phyloP scores from a whole-genome alignment of 768 basidiomycete species.

The Russula sp. region DNA sequence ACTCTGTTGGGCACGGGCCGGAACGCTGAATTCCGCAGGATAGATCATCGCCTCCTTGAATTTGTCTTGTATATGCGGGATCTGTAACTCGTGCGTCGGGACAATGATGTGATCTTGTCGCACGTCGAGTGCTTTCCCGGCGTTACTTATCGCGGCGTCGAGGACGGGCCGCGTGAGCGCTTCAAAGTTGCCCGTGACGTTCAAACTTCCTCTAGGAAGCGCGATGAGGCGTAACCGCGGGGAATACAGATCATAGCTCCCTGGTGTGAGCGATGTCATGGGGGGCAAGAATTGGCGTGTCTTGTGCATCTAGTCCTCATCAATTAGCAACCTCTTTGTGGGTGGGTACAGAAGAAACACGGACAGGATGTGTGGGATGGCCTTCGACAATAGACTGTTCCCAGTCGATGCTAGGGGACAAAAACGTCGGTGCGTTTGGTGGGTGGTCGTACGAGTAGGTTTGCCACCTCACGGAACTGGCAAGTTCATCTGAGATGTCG shows the following conservation, averaged over 20 bases:
- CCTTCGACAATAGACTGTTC: slow-evolving; percentile 61
- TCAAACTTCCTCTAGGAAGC: slow-evolving; percentile 43
- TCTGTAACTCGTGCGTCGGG: slow-evolving; percentile 56
- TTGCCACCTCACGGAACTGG: slow-evolving; percentile 54
- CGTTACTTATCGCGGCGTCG: slow-evolving; percentile 40
- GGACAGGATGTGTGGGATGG: slow-evolving; percentile 57
- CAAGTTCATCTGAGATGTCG: slow-evolving; percentile 49
- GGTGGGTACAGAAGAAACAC: slow-evolving; percentile 15
- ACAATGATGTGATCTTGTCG: slow-evolving; percentile 43
- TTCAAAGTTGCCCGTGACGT: slow-evolving; percentile 54
- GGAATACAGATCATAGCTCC: slow-evolving; percentile 49
- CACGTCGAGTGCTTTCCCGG: slow-evolving; percentile 39
- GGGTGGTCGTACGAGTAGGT: slow-evolving; percentile 51
- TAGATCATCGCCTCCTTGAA: slow-evolving; percentile 48
- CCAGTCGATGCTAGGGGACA: slow-evolving; percentile 53
- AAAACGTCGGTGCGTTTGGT: slow-evolving; percentile 44
- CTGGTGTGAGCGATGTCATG: slow-evolving; percentile 45
- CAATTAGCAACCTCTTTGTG: not conserved
- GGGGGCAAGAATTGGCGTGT: slow-evolving; percentile 52
- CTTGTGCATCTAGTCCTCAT: slow-evolving; percentile 52
- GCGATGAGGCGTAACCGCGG: slow-evolving; percentile 49
- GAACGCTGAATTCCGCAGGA: slow-evolving; percentile 43
- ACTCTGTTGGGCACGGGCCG: slow-evolving; percentile 52
- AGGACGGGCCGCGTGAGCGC: slow-evolving; percentile 42
- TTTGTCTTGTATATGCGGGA: slow-evolving; percentile 49